Base-by-base conservation (phyloP, 176 grass and related monocot species). In the Aegilops speltoides region DNA sequence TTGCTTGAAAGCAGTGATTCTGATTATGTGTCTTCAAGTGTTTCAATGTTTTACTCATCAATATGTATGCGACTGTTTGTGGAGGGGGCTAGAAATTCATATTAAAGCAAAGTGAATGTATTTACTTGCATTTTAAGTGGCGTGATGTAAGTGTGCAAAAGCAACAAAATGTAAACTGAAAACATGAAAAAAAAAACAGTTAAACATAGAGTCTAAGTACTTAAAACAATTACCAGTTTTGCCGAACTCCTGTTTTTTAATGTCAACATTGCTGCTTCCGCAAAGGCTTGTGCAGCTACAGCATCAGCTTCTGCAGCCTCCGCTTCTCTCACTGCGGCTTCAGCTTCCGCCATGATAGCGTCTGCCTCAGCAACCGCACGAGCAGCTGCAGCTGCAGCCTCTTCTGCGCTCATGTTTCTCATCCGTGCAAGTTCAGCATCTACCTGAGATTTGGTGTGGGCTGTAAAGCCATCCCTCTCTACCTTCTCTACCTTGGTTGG, bases 351-450 rank as follows among this genome's bases (percentile, higher is more conserved):
- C 93, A 97, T 91, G 82, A 95, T 91, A 59, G 87, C 87, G 24
- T 97, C 95, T 79, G 95, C 95, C 82, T 97, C 95, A 65, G 86
- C 93, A 85, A 97, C 89, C 17, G 95, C 93, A 88, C 67, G 85
- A 77, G 91, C 92, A 0, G 95, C 95, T 13, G 84, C 91, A 0
- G 87, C 87, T 1, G 81, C 91, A 11, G 95, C 95, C 66, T 87
- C 88, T 67, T 97, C 86, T 22, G 90, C 82, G 20, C 86, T 92
- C 95, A 97, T 97, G 23, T 38, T 88, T 88, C 85, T 87, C 93
- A 97, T 93, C 6, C 50, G 87, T 48, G 89, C 87, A 74, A 97
- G 89, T 71, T 97, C 95, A 83, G 87, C 79, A 87, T 97, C 95
- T 28, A 95, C 77, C 83, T 91, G 85, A 80, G 83, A 92, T 88